These are phyloP conservation scores for Lachancea waltii DNA, from an alignment of 805 yeast genomes.

Conservation along the genomic window DNA sequence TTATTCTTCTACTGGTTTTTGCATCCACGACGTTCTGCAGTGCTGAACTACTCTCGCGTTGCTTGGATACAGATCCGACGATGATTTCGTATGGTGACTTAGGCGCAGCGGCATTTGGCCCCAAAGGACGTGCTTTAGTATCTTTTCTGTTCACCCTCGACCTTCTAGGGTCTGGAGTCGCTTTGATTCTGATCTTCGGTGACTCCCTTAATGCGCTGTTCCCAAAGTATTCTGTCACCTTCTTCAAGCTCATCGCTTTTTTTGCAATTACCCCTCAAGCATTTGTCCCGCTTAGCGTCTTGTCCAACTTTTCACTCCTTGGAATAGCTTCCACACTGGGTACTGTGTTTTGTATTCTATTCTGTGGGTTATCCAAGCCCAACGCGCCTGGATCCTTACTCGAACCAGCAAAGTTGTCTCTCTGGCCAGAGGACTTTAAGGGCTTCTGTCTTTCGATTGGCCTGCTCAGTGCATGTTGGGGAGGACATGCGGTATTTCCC, in stretches of 20 bases:
- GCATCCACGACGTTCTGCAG: conserved; percentile 70
- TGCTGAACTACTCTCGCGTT: conserved; percentile 63
- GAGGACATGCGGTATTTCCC: conserved; percentile 79
- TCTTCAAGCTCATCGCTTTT: conserved; percentile 63
- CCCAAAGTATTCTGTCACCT: conserved; percentile 44
- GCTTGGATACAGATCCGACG: conserved; percentile 75
- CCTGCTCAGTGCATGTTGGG: conserved; percentile 72
- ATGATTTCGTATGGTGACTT: conserved; percentile 84
- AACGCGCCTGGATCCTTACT: conserved; percentile 70
- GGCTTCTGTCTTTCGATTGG: conserved; percentile 59
- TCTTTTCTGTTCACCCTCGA: conserved; percentile 72
- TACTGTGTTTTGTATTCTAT: conserved; percentile 50
- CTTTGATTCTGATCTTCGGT: conserved; percentile 74
- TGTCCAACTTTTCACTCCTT: conserved; percentile 60
- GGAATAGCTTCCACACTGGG: conserved; percentile 69
- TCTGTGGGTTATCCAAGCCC: conserved; percentile 57
- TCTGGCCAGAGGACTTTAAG: conserved; percentile 52
- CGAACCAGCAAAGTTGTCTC: conserved; percentile 54
- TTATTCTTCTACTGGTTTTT: conserved; percentile 49
- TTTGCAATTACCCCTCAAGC: conserved; percentile 74
- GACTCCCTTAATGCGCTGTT: conserved; percentile 73
- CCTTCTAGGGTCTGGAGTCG: conserved; percentile 73
- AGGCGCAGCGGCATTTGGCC: conserved; percentile 80
- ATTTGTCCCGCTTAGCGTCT: conserved; percentile 64
- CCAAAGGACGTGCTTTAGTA: conserved; percentile 64